Evolutionary conservation across 1,284 basidiomycete species (phyloP).

Genomic region (Leccinum fallax): DNA sequence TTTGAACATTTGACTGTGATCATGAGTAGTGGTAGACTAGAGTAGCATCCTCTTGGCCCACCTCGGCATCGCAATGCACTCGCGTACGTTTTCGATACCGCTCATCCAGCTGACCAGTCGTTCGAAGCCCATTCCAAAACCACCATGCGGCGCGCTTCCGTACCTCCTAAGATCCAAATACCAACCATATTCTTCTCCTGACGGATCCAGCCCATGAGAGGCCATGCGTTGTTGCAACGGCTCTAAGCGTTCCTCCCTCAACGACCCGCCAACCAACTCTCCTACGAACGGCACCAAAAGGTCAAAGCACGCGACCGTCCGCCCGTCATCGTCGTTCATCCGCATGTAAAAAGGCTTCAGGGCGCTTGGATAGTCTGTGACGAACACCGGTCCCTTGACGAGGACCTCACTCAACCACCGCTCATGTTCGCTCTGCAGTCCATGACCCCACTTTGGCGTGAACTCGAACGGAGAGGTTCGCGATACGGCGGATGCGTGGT

Average conservation of each 20-base stretch:
- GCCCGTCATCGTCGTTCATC: conserved; percentile 43
- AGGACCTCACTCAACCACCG: conserved; percentile 80
- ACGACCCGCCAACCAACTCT: conserved; percentile 90
- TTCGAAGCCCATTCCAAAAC: conserved; percentile 94
- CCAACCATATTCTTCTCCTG: conserved; percentile 70
- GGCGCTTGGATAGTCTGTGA: conserved; percentile 83
- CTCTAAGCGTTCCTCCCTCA: conserved; percentile 83
- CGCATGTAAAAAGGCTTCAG: conserved; percentile 99
- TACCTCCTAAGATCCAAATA: conserved; percentile 80
- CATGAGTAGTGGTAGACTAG: conserved; percentile 31
- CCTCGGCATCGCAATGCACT: conserved; percentile 88
- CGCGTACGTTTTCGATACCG: conserved; percentile 83
- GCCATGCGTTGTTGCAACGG: conserved; percentile 57
- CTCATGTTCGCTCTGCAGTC: conserved; percentile 90
- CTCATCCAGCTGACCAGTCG: conserved; percentile 83
- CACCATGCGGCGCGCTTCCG: conserved; percentile 88
- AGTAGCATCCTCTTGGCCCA: conserved; percentile 82
- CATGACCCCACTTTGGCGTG: conserved; percentile 68
- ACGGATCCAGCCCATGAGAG: conserved; percentile 46
- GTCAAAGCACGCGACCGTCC: conserved; percentile 92
- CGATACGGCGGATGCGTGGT: conserved; percentile 32
- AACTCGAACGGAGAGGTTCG: conserved; percentile 50
- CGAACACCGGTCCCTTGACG: conserved; percentile 79
- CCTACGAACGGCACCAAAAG: conserved; percentile 87
- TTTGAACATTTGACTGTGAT: background rate